Evolutionary conservation across 1,284 basidiomycete genomes (phyloP).

Genomic region (Puccinia coronata): DNA sequence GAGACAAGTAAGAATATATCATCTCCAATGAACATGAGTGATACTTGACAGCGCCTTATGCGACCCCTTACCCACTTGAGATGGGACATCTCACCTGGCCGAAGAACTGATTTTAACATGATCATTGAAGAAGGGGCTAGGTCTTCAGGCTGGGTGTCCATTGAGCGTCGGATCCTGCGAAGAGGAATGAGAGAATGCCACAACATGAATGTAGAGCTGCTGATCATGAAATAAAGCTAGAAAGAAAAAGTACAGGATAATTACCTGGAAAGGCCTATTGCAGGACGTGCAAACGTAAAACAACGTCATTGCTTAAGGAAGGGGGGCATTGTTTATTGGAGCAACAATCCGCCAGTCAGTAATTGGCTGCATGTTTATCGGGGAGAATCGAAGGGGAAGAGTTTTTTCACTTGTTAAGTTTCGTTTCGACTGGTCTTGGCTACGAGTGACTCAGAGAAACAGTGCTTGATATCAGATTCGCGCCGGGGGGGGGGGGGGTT

Average conservation of each 20-base stretch:
- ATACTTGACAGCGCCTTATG: too few relatives aligned
- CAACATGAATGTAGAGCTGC: not conserved
- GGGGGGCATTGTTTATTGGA: not conserved
- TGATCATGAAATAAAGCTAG: not conserved
- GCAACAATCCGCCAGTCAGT: not conserved
- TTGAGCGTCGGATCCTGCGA: conserved; percentile 39
- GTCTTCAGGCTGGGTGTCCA: not conserved
- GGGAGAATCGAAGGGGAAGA: not conserved
- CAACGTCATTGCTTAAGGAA: conserved; percentile 43
- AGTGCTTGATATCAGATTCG: too few relatives aligned
- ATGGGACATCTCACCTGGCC: too few relatives aligned
- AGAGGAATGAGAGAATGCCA: not conserved
- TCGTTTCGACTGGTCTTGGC: conserved; percentile 49
- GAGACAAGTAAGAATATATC: too few relatives aligned
- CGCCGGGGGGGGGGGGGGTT: not conserved
- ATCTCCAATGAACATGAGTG: too few relatives aligned
- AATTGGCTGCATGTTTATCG: not conserved
- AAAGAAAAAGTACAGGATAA: not conserved
- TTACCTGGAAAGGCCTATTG: conserved; percentile 42
- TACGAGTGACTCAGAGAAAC: too few relatives aligned
- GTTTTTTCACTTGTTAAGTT: conserved; percentile 33
- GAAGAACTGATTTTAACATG: too few relatives aligned
- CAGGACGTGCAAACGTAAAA: conserved; percentile 49
- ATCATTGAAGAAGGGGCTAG: not conserved
- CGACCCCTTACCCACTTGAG: too few relatives aligned